Evolutionary conservation across 805 yeast species (phyloP).

Genomic region (Wickerhamomyces sydowiorum): DNA sequence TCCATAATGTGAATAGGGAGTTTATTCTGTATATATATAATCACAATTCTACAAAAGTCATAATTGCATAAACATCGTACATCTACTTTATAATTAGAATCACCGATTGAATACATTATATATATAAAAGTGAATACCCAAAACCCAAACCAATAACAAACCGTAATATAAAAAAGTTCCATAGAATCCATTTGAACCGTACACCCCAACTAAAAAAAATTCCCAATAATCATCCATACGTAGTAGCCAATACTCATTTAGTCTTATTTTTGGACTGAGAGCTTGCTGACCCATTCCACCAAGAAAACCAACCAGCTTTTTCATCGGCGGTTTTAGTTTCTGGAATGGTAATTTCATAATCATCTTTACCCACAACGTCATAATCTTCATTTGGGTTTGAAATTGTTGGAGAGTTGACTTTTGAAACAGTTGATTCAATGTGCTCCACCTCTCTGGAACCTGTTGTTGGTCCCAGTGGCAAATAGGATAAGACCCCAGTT

Average conservation of each 20-base stretch:
- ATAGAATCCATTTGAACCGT: too few relatives aligned
- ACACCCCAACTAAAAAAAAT: too few relatives aligned
- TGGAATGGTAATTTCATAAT: slow-evolving; percentile 4
- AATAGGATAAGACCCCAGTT: slow-evolving; percentile 1
- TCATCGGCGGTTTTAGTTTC: background rate
- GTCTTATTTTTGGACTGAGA: too few relatives aligned
- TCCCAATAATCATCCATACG: too few relatives aligned
- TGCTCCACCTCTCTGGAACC: background rate
- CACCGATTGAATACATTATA: too few relatives aligned
- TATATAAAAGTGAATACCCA: background rate
- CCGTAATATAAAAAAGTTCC: background rate
- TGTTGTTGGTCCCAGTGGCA: background rate
- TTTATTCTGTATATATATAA: too few relatives aligned
- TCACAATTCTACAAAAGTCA: too few relatives aligned
- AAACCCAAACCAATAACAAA: too few relatives aligned
- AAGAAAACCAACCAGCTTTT: background rate
- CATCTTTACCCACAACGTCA: slow-evolving; percentile 38
- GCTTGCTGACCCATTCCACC: background rate
- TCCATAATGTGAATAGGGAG: too few relatives aligned
- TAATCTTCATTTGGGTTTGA: slow-evolving; percentile 25
- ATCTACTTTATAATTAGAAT: too few relatives aligned
- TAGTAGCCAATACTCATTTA: too few relatives aligned
- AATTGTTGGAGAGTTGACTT: background rate
- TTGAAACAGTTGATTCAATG: background rate
- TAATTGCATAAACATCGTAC: too few relatives aligned